Base-by-base conservation (phyloP, 257 asterid genomes). In the Echites panduratus region DNA sequence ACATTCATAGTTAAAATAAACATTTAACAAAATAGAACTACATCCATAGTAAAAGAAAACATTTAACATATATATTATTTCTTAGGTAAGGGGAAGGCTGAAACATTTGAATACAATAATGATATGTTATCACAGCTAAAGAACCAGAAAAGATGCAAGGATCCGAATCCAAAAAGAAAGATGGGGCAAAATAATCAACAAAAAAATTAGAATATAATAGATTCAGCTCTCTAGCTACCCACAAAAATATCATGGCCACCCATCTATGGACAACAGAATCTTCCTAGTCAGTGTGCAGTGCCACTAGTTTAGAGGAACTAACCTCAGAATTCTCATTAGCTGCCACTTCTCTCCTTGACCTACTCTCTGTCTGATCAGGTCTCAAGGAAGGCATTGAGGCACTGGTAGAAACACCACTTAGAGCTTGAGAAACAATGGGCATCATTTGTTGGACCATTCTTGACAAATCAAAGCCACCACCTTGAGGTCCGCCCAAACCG, bases 391-490 rank as follows among this genome's bases (percentile, higher is more conserved):
- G 80, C 29, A 44, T 50, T 43, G 76, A 86, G 82, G 90, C 68
- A 57, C 66, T 44, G 54, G 95, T 59, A 9, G 97, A 79, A 45
- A 70, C 56, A 27, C 96, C 94, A 52, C 98, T 90, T 50, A 95
- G 84, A 27, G 97, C 97, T 79, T 88, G 93, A 52, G 97, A 87
- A 65, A 95, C 98, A 73, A 95, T 82, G 40, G 99, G 99, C 97
- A 95, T 89, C 98, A 92, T 92, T 78, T 95, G 98, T 71, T 92
- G 99, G 85, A 95, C 76, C 94, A 95, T 95, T 68, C 92, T 87
- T 20, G 97, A 89, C 66, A 95, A 74, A 85, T 95, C 96, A 77
- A 95, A 43, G 61, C 97, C 96, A 26, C 89, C 95, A 24, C 90
- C 97, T 70, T 77, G 85, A 49, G 86, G 90, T 52, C 89, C 76